Evolutionary conservation across 805 yeast genomes (phyloP).

Genomic region (Yamadazyma endophytica): DNA sequence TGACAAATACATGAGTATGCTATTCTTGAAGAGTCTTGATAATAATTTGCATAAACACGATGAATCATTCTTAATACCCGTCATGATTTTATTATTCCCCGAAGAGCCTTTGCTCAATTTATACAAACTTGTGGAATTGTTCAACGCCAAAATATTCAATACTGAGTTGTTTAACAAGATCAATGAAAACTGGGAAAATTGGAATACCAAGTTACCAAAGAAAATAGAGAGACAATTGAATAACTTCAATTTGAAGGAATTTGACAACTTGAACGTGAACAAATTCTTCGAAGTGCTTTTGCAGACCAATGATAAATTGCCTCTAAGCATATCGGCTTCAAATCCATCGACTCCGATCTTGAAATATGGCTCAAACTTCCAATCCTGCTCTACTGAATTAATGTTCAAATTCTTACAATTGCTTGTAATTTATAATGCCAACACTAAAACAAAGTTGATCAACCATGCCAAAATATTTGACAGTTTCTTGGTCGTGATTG

Average conservation of each 20-base stretch:
- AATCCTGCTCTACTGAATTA: slow-evolving; percentile 27
- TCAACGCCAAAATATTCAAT: slow-evolving; percentile 28
- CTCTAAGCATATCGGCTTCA: slow-evolving; percentile 38
- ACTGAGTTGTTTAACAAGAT: slow-evolving; percentile 21
- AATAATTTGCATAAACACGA: slow-evolving; percentile 36
- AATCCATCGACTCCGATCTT: slow-evolving; percentile 36
- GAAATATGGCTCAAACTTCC: slow-evolving; percentile 2
- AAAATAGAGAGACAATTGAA: slow-evolving; percentile 20
- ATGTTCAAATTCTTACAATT: slow-evolving; percentile 30
- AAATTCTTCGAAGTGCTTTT: slow-evolving; percentile 29
- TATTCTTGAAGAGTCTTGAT: slow-evolving; percentile 35
- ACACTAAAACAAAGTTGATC: slow-evolving; percentile 25
- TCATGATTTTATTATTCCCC: slow-evolving; percentile 27
- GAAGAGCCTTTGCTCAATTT: slow-evolving; percentile 20
- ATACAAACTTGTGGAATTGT: slow-evolving; percentile 27
- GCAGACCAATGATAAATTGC: slow-evolving; percentile 39
- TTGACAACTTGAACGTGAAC: slow-evolving; percentile 26
- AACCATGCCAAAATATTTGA: slow-evolving; percentile 27
- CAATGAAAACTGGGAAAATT: slow-evolving; percentile 21
- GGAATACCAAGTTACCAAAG: slow-evolving; percentile 20
- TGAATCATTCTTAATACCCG: slow-evolving; percentile 36
- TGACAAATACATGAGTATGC: slow-evolving; percentile 23
- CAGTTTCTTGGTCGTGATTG: slow-evolving; percentile 27
- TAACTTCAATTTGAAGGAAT: slow-evolving; percentile 25
- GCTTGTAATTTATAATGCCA: slow-evolving; percentile 29